Evolutionary conservation across 805 yeast species (phyloP), one percentile per base, ranked within the genome.

Genomic region (Lipomyces mesembrius): DNA sequence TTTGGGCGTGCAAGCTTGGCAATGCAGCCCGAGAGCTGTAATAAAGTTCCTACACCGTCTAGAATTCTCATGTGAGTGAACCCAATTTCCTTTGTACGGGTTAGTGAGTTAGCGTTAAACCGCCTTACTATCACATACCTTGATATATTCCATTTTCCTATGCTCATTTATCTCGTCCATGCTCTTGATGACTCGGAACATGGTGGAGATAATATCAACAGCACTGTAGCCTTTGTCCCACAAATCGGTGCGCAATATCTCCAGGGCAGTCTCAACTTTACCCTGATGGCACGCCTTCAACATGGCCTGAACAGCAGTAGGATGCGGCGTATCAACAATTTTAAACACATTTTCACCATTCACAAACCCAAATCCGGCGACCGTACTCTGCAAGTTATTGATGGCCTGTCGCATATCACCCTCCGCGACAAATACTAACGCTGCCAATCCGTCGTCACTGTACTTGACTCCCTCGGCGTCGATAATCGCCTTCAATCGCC

Each of bases 321-420:
- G 99, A 79, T 95, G 98, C 2, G 99, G 99, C 62, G 92, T 89
- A 77, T 95, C 99, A 2, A 95, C 98, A 66, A 95, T 91, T 76
- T 90, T 91, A 83, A 92, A 95, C 20, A 95, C 99, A 74, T 93
- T 94, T 53, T 90, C 92, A 58, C 92, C 92, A 74, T 87, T 90
- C n/a, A 95, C 97, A 63, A 90, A 83, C 2, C 90, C 93, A 79
- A 93, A 93, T 1, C 99, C 99, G 0, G 97, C 92, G 39, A 88
- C 94, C 0, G 98, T 92, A 74, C 96, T 88, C 76, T 95, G 99
- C 66, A 95, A 77, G 78, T 95, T 95, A 76, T 95, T 95, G 59
- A 95, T 85, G 0, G 98, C 99, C 78, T 95, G 99, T 77, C 99
- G 87, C 99, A 95, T 94, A 76, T 95, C 99, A 67, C 99, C 99